A percentile compares a stretch with the other conserved stretches of the same genome.
These are phyloP conservation scores for Omphalotus olearius DNA, from an alignment of 1,284 basidiomycete genomes.

Conservation along the genomic window DNA sequence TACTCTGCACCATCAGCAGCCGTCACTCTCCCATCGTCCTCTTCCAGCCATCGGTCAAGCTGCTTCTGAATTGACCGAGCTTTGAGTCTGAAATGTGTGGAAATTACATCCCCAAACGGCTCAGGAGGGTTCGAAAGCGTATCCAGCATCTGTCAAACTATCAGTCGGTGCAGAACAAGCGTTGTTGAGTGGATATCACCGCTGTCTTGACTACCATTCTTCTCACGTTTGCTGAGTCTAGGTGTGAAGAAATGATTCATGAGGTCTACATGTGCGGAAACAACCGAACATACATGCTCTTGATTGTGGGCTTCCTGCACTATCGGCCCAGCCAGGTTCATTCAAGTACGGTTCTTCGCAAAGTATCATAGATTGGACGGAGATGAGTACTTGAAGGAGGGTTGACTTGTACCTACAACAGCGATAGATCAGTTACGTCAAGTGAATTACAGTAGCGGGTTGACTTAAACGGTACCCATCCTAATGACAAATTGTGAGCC, in stretches of 20 bases:
- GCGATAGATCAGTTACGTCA: slow-evolving; percentile 1
- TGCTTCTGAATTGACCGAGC: slow-evolving; percentile 64
- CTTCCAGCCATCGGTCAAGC: slow-evolving; percentile 73
- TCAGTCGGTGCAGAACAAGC: not conserved
- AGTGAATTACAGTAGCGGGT: slow-evolving; percentile 70
- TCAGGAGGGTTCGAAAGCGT: slow-evolving; percentile 79
- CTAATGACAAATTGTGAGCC: not conserved
- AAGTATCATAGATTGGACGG: slow-evolving; percentile 92
- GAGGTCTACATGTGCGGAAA: not conserved
- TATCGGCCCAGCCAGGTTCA: slow-evolving; percentile 82
- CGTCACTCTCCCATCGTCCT: slow-evolving; percentile 65
- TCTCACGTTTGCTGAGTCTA: slow-evolving; percentile 83
- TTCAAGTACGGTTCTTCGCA: slow-evolving; percentile 88
- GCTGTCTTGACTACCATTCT: slow-evolving; percentile 86
- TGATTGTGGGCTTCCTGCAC: slow-evolving; percentile 68
- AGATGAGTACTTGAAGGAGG: slow-evolving; percentile 67
- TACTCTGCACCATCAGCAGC: slow-evolving; percentile 48
- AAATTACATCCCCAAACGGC: slow-evolving; percentile 78
- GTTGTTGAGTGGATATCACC: slow-evolving; percentile 39
- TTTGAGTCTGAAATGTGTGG: slow-evolving; percentile 88
- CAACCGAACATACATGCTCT: slow-evolving; percentile 48
- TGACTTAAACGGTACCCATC: slow-evolving; percentile 80
- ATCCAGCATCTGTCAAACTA: slow-evolving; percentile 66
- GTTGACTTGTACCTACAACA: slow-evolving; percentile 62
- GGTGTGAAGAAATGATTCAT: not conserved